Percentiles rank a stretch among this genome's conserved stretches.
phyloP scores from a whole-genome alignment of 2,329 filamentous ascomycete genomes.

The Gyromitra esculenta region DNA sequence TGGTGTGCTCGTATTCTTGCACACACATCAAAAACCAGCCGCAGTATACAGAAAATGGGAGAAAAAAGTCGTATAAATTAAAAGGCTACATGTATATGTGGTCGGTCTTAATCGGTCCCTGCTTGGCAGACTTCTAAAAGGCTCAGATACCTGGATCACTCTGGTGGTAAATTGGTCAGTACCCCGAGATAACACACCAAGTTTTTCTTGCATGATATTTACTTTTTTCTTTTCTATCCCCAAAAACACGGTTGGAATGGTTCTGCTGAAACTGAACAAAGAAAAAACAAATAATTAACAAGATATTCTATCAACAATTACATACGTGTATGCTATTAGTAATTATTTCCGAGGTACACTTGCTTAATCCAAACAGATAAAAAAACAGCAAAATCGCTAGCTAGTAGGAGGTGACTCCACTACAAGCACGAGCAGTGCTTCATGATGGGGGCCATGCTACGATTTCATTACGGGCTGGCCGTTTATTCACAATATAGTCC shows the following conservation, averaged over 20 bases:
- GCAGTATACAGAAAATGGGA: slow-evolving; percentile 10
- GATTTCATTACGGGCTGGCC: slow-evolving; percentile 7
- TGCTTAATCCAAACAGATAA: neutral
- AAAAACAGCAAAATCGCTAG: neutral
- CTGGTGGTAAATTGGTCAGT: slow-evolving; percentile 40
- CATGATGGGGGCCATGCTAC: slow-evolving; percentile 14
- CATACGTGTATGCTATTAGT: neutral
- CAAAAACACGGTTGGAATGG: slow-evolving; percentile 15
- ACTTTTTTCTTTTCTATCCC: slow-evolving; percentile 30
- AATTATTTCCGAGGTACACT: slow-evolving; percentile 1
- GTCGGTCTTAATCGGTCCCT: neutral
- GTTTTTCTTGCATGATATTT: slow-evolving; percentile 12
- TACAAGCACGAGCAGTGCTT: neutral
- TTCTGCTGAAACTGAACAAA: neutral
- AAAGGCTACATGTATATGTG: slow-evolving; percentile 17
- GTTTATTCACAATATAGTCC: slow-evolving; percentile 27
- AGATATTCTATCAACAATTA: neutral
- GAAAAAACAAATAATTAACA: neutral
- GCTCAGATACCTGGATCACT: slow-evolving; percentile 15
- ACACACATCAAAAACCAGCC: slow-evolving; percentile 13
- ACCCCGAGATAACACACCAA: slow-evolving; percentile 12
- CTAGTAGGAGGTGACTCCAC: neutral
- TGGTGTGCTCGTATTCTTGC: neutral
- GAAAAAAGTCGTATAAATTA: neutral
- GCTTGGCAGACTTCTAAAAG: slow-evolving; percentile 13